These are phyloP conservation scores for Sphagnum contortum DNA, from an alignment of 225 moss, liverwort and hornwort genomes.

Conservation along the genomic window DNA sequence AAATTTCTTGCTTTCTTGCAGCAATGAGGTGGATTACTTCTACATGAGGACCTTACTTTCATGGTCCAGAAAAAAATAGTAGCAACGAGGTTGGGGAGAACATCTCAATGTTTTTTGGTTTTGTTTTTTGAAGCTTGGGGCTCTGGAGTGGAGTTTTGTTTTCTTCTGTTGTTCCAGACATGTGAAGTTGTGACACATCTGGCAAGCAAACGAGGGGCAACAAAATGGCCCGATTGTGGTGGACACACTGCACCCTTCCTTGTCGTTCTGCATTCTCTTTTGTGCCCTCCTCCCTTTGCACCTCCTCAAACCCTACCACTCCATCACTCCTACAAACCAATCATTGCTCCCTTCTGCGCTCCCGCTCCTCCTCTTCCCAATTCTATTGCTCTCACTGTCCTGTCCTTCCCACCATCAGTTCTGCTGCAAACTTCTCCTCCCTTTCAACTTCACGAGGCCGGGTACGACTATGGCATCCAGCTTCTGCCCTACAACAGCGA, in stretches of 20 bases:
- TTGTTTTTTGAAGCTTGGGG: no score
- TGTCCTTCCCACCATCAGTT: background rate
- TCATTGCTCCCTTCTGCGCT: background rate
- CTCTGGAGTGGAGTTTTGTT: no score
- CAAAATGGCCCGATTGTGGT: background rate
- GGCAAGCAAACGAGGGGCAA: background rate
- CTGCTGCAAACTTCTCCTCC: background rate
- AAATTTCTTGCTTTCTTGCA: no score
- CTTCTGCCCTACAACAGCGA: background rate
- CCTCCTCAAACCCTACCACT: background rate
- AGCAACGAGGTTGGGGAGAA: no score
- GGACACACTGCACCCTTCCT: background rate
- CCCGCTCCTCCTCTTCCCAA: background rate
- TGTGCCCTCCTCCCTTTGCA: background rate
- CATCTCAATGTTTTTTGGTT: no score
- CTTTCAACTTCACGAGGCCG: background rate
- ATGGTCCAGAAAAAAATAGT: no score
- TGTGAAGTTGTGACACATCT: background rate
- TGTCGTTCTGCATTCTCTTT: background rate
- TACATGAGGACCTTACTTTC: no score
- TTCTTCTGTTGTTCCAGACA: background rate
- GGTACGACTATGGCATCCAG: no score
- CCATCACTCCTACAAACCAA: background rate
- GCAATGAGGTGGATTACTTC: no score
- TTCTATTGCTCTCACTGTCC: background rate